Evolutionary conservation across 2,329 filamentous ascomycete species (phyloP).

Genomic region (Truncatella angustata): DNA sequence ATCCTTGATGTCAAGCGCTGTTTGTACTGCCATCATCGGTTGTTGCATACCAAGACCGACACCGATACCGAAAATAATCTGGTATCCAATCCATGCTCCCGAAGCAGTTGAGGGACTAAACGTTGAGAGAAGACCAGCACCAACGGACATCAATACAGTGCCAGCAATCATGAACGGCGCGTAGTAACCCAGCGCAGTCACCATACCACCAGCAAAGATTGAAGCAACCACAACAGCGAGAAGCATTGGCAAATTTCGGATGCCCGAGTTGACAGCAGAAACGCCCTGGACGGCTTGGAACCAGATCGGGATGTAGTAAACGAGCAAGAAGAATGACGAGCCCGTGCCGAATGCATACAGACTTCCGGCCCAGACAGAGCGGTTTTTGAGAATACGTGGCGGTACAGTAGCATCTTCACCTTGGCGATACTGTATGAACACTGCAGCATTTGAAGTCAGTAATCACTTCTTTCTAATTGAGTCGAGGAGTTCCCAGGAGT

Average conservation of each 20-base stretch:
- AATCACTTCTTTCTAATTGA: too few relatives aligned
- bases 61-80: slow-evolving; percentile 39
- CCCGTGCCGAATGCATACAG: slow-evolving; percentile 34
- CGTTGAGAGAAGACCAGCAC: slow-evolving; percentile 38
- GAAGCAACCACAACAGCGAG: slow-evolving; percentile 28
- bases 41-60: slow-evolving; percentile 40
- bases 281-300: slow-evolving; percentile 31
- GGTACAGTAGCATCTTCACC: slow-evolving; percentile 39
- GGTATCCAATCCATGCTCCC: slow-evolving; percentile 40
- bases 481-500: too few relatives aligned
- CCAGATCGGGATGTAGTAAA: slow-evolving; percentile 33
- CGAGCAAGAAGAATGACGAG: slow-evolving; percentile 25
- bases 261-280: slow-evolving; percentile 31
- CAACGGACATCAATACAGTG: slow-evolving; percentile 28
- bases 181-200: slow-evolving; percentile 35
- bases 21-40: slow-evolving; percentile 40
- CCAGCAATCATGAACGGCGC: slow-evolving; percentile 37
- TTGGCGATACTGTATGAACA: slow-evolving; percentile 32
- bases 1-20: slow-evolving; percentile 29
- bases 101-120: slow-evolving; percentile 28
- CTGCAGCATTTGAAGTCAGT: too few relatives aligned
- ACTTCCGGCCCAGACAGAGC: slow-evolving; percentile 29
- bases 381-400: slow-evolving; percentile 34
- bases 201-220: slow-evolving; percentile 23
- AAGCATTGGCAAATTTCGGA: slow-evolving; percentile 33